Base-by-base conservation (phyloP, 2,329 filamentous ascomycete genomes). In the Exophiala xenobiotica region DNA sequence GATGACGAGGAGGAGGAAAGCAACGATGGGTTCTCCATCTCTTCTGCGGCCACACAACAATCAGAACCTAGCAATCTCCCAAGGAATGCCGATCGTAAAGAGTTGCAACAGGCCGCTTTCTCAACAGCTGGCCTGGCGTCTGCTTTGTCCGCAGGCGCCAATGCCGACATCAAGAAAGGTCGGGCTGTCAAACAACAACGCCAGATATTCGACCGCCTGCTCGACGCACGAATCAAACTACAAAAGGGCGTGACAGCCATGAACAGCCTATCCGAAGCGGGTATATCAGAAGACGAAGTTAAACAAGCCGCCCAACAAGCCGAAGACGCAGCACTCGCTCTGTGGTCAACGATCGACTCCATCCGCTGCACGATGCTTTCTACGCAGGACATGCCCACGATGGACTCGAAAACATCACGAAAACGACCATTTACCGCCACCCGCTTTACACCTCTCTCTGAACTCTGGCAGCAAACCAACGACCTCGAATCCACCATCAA, bases 181-280 rank as follows among this genome's bases (percentile, higher is more conserved):
- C 73, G 80, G 48, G 92, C 92, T 0, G 88, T 99, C 29, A 92
- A 90, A 63, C 77, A 84, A 51, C 93, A 99, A 71, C 83, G 90
- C 45, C 86, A 85, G 56, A 83, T 86, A 0, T 99, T 96, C 64
- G 92, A 97, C 61, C 82, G 88, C 0, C 80, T 97, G 1, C 79
- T 99, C 24, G 95, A 96, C 70, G 81, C 90, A 11, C 85, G 93
- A 16, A 96, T 99, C 65, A 88, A 92, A 54, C 74, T 99, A 14
- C 95, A 99, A 68, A 97, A 96, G 69, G 90, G 88, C 1, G 73
- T 99, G 11, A 80, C 93, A 12, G 85, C 88, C 0, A 81, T 86
- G 20, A 96, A 96, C 68, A 86, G 90, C 1, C 76, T 95, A 1
- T 62, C 65, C 11, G 69, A 76, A 2, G 61, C 64, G 4, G 65